phyloP scores from a whole-genome alignment of 2,329 filamentous ascomycete species.

The Rhinocladiella mackenziei region DNA sequence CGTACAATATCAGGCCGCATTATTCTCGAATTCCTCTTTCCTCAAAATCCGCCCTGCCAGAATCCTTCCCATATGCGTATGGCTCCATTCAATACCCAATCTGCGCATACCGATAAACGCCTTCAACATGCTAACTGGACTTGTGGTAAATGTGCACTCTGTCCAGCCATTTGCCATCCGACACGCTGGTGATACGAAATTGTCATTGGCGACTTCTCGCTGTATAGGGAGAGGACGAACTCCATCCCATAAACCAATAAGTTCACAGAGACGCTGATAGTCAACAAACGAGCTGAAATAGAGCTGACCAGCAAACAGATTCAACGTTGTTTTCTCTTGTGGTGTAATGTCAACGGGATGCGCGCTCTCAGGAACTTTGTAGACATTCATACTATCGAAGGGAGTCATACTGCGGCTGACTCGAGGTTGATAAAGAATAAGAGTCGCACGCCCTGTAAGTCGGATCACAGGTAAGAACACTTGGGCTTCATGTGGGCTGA shows the following conservation, averaged over 20 bases:
- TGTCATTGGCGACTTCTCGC: conserved; percentile 28
- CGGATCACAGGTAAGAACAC: conserved; percentile 43
- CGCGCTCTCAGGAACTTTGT: conserved; percentile 35
- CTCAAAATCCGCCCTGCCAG: conserved; percentile 38
- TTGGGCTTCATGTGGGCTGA: conserved; percentile 61
- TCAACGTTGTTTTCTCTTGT: conserved; percentile 48
- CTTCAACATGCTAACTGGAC: conserved; percentile 43
- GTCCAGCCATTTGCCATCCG: conserved; percentile 23
- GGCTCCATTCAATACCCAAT: conserved; percentile 39
- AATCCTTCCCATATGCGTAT: conserved; percentile 47
- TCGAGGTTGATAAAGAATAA: conserved; percentile 54
- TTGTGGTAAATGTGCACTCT: conserved; percentile 36
- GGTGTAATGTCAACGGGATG: conserved; percentile 22
- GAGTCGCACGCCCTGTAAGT: conserved; percentile 33
- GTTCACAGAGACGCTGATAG: conserved; percentile 41
- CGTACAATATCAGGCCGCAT: no score
- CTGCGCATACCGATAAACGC: conserved; percentile 36
- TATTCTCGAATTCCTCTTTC: conserved; percentile 33
- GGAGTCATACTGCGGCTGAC: conserved; percentile 36
- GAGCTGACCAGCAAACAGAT: conserved; percentile 65
- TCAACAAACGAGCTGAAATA: conserved; percentile 56
- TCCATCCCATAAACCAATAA: conserved; percentile 33
- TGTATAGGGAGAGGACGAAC: conserved; percentile 37
- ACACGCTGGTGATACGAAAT: conserved; percentile 32
- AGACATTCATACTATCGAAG: conserved; percentile 49